Percentiles rank a stretch among this genome's conserved stretches.
Evolutionary conservation across 768 basidiomycete species (phyloP).

Genomic region (Lentinula guzmanii): DNA sequence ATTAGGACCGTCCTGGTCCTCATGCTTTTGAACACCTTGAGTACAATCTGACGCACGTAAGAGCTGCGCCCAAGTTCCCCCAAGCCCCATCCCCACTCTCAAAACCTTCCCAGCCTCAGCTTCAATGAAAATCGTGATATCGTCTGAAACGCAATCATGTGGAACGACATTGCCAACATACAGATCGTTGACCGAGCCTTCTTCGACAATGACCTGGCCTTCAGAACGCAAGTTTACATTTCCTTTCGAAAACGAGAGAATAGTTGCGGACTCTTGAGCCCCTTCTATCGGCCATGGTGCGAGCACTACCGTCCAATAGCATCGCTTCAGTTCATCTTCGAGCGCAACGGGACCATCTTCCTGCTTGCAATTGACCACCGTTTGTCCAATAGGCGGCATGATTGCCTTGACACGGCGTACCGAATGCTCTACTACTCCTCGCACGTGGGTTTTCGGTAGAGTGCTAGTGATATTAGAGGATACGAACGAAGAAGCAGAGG

Average conservation of each 20-base stretch:
- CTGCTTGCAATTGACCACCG: not conserved
- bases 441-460: constrained; percentile 48
- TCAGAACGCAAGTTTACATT: not conserved
- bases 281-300: constrained; percentile 47
- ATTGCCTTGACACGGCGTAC: constrained; percentile 43
- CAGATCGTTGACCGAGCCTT: not conserved
- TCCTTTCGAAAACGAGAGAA: constrained; percentile 7
- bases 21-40: constrained; percentile 7
- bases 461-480: not conserved
- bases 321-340: constrained; percentile 40
- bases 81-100: constrained; percentile 51
- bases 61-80: constrained; percentile 67
- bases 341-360: constrained; percentile 20
- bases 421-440: constrained; percentile 52
- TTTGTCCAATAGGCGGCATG: constrained; percentile 21
- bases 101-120: constrained; percentile 36
- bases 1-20: constrained; percentile 15
- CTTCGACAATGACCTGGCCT: not conserved
- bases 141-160: constrained; percentile 51
- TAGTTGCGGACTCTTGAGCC: constrained; percentile 15
- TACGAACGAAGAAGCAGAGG: not conserved
- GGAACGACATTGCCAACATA: constrained; percentile 12
- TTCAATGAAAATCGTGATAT: constrained; percentile 53
- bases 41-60: constrained; percentile 26
- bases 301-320: constrained; percentile 45